A percentile compares a stretch with the other conserved stretches of the same genome.
phyloP scores from a whole-genome alignment of 768 basidiomycete species.

The Naganishia onofrii region DNA sequence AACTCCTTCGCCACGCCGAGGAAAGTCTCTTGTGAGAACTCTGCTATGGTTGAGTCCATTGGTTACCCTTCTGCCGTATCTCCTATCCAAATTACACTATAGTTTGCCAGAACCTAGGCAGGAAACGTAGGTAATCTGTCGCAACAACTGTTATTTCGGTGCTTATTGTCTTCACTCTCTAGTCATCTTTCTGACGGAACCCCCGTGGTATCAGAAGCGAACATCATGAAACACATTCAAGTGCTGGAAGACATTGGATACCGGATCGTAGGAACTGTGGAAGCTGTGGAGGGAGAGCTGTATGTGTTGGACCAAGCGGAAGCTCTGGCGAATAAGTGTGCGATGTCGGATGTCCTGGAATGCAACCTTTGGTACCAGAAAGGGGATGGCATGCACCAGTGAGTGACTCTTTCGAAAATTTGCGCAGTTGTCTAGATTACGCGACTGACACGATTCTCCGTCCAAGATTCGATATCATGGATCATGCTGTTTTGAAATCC shows the following conservation, averaged over 20 bases:
- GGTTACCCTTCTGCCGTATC: slow-evolving; percentile 16
- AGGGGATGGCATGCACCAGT: slow-evolving; percentile 85
- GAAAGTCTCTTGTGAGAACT: slow-evolving; percentile 1
- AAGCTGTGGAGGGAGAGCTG: slow-evolving; percentile 77
- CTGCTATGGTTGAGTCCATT: slow-evolving; percentile 9
- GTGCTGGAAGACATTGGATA: slow-evolving; percentile 77
- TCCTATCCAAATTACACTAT: slow-evolving; percentile 19
- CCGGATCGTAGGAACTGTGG: slow-evolving; percentile 82
- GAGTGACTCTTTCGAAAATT: slow-evolving; percentile 44
- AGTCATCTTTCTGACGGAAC: slow-evolving; percentile 14
- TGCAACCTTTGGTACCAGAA: slow-evolving; percentile 90
- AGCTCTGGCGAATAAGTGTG: slow-evolving; percentile 64
- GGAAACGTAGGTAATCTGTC: not conserved
- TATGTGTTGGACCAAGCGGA: slow-evolving; percentile 74
- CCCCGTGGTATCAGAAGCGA: slow-evolving; percentile 36
- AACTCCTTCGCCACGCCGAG: not conserved
- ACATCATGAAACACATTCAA: slow-evolving; percentile 41
- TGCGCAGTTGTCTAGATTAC: slow-evolving; percentile 25
- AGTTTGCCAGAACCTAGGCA: slow-evolving; percentile 14
- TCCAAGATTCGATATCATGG: slow-evolving; percentile 89
- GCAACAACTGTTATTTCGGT: not conserved
- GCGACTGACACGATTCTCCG: not conserved
- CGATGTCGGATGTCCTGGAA: slow-evolving; percentile 66
- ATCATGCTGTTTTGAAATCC: slow-evolving; percentile 70
- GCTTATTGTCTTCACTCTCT: not conserved